These are phyloP conservation scores for Anthoceros angustus DNA, from an alignment of 225 moss, liverwort and hornwort genomes.

Conservation along the genomic window DNA sequence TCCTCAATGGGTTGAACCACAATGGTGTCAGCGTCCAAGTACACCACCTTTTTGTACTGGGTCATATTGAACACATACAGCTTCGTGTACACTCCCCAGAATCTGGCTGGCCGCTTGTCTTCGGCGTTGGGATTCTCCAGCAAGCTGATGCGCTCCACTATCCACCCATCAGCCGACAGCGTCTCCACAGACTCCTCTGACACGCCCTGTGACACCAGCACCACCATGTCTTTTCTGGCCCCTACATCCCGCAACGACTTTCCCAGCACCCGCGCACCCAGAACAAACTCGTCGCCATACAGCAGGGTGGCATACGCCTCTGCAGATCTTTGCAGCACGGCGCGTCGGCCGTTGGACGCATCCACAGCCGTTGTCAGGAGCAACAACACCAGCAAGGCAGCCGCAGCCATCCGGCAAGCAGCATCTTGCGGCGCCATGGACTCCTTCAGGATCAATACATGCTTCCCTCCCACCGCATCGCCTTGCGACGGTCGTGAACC, in stretches of 20 bases:
- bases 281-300: slow-evolving; percentile 85
- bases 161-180: slow-evolving; percentile 88
- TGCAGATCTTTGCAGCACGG: slow-evolving; percentile 19
- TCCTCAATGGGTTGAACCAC: slow-evolving; percentile 79
- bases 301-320: slow-evolving; percentile 75
- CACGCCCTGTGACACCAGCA: slow-evolving; percentile 78
- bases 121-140: slow-evolving; percentile 76
- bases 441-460: no score
- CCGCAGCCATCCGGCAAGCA: no score
- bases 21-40: slow-evolving; percentile 88
- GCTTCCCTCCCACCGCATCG: no score
- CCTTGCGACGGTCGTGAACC: no score
- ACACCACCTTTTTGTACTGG: slow-evolving; percentile 66
- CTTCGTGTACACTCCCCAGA: slow-evolving; percentile 99
- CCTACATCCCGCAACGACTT: slow-evolving; percentile 71
- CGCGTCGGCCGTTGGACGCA: slow-evolving; percentile 5
- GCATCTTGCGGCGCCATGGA: no score
- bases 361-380: no score
- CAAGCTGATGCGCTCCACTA: slow-evolving; percentile 71
- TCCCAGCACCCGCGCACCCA: slow-evolving; percentile 88
- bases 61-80: slow-evolving; percentile 97
- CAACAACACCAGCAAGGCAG: no score
- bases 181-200: slow-evolving; percentile 43
- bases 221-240: slow-evolving; percentile 76
- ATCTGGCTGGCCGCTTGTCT: slow-evolving; percentile 48